Evolutionary conservation across 139 green algal species (phyloP).

Genomic region (Picochlorum sp.): DNA sequence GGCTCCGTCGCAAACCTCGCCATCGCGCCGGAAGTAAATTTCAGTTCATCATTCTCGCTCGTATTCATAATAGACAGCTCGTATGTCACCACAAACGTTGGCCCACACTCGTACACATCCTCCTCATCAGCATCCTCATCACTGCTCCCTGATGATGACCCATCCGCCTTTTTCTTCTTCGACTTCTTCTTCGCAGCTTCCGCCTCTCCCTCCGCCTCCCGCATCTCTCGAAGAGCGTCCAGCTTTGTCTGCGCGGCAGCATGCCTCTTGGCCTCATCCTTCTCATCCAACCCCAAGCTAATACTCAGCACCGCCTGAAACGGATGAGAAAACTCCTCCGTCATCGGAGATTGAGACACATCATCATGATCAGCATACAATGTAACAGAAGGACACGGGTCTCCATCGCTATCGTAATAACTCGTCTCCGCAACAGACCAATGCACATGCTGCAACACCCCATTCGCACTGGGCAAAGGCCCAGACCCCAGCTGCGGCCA

Average conservation of each 20-base stretch:
- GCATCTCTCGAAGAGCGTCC: background rate
- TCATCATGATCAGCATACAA: conserved; percentile 4
- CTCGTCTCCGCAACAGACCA: conserved; percentile 30
- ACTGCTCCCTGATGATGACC: background rate
- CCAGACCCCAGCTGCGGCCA: conserved; percentile 31
- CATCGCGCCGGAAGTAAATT: conserved; percentile 31
- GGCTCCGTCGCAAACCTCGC: conserved; percentile 21
- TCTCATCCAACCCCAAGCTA: conserved; percentile 4
- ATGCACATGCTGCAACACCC: conserved; percentile 32
- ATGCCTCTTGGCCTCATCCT: background rate
- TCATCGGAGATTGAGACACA: background rate
- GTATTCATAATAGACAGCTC: conserved; percentile 27
- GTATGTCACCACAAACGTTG: conserved; percentile 4
- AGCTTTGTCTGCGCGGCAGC: background rate
- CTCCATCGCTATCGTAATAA: conserved; percentile 3
- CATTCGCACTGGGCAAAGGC: conserved; percentile 21
- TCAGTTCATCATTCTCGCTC: conserved; percentile 18
- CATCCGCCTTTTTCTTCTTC: background rate
- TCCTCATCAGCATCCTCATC: background rate
- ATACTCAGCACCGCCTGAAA: conserved; percentile 33
- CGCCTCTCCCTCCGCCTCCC: background rate
- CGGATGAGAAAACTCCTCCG: conserved; percentile 22
- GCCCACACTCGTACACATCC: background rate
- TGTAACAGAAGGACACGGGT: conserved; percentile 5
- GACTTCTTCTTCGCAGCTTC: background rate